A percentile compares a stretch with the other conserved stretches of the same genome.
phyloP scores from a whole-genome alignment of 2,329 filamentous ascomycete genomes.

The Drechslerella dactyloides region DNA sequence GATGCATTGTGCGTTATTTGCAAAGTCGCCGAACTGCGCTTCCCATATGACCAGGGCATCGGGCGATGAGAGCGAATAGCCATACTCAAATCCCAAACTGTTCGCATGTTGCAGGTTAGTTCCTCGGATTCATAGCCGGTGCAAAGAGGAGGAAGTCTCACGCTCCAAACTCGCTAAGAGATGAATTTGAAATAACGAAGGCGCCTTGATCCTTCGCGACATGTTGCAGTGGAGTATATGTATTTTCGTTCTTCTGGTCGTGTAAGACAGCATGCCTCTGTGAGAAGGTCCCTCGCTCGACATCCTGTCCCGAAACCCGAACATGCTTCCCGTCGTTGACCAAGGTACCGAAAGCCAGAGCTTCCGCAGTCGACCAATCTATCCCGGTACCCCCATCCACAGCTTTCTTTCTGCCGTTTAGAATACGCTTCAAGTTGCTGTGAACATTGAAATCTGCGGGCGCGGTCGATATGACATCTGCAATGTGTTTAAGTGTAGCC shows the following conservation, averaged over 20 bases:
- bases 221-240: constrained; percentile 90
- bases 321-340: constrained; percentile 95
- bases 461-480: constrained; percentile 74
- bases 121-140: constrained; percentile 1
- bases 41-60: constrained; percentile 99
- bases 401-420: constrained; percentile 80
- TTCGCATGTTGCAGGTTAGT: constrained; percentile 59
- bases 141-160: constrained; percentile 57
- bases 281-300: constrained; percentile 98
- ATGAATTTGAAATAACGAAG: constrained; percentile 97
- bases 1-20: constrained; percentile 98
- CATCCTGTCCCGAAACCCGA: constrained; percentile 92
- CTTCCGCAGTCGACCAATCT: constrained; percentile 96
- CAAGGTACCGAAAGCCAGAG: constrained; percentile 88
- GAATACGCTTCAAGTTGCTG: constrained; percentile 95
- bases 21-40: constrained; percentile 98
- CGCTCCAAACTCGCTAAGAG: constrained; percentile 73
- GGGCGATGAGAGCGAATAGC: constrained; percentile 94
- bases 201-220: constrained; percentile 89
- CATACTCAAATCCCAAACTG: constrained; percentile 94
- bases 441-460: constrained; percentile 89
- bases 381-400: constrained; percentile 91
- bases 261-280: constrained; percentile 97
- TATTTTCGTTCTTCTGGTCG: constrained; percentile 92
- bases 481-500: constrained; percentile 79